Evolutionary conservation across 257 asterid species (phyloP), one percentile per base, ranked within the genome.

Genomic region (Lantana camara): DNA sequence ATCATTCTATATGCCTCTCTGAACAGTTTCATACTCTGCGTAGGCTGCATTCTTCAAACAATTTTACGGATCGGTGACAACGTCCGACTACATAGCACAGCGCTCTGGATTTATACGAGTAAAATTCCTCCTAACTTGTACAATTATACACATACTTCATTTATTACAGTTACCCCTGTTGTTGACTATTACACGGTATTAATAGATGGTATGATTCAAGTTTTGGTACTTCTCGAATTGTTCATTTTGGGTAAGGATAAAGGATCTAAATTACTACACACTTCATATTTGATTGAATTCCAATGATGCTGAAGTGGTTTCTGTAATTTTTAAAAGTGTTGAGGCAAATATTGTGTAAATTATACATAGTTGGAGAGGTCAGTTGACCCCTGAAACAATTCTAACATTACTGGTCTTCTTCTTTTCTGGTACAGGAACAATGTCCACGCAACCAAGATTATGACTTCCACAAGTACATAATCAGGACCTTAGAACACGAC

Each of bases 21-120:
- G 29, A 27, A 27, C 6, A n/a, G 41, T 2, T 30, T 22, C 38
- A 5, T 12, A 21, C 9, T 7, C 23, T 22, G 6, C 66, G 67
- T 7, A 93, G 99, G 91, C 53, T 15, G 90, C 99, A 4, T 90
- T 85, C 75, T 81, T 85, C 79, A 93, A 93, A 48, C 97, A 93
- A 52, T 88, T 90, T 61, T 81, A 88, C 37, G 99, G 95, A 19
- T 85, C 97, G 10, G 96, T 94, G 20, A 82, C 90, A 52, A 84
- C 71, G 82, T 78, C 99, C 0, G 99, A 94, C 71, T 90, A 94
- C 64, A 13, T 73, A 59, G 84, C 96, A 29, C 77, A 88, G 60
- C 87, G 97, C 48, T 69, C 80, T 0, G 99, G 95, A 66, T 94
- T 94, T 70, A 85, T 94, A 67, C 80, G 82, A 0, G 99, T 90